A percentile compares a stretch with the other conserved stretches of the same genome.
phyloP scores from a whole-genome alignment of 208 protist species.

The Phytomonas sp. region DNA sequence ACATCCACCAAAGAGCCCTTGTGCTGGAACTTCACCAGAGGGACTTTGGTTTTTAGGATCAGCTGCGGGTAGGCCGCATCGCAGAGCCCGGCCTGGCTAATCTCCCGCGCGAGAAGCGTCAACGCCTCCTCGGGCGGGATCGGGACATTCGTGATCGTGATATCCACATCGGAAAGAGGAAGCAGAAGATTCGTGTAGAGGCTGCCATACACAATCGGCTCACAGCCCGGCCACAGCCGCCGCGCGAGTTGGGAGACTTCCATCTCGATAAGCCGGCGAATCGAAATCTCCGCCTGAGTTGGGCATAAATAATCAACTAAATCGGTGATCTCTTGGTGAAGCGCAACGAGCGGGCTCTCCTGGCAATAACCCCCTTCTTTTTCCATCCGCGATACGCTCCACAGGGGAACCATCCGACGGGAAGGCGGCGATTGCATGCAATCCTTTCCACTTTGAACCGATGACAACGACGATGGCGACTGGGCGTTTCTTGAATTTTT shows the following conservation, averaged over 20 bases:
- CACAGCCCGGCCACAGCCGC: conserved; percentile 68
- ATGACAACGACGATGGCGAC: too few relatives aligned
- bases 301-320: conserved; percentile 72
- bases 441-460: too few relatives aligned
- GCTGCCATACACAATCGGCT: conserved; percentile 80
- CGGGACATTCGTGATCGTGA: conserved; percentile 61
- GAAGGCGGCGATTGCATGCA: neutral
- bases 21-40: conserved; percentile 88
- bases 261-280: conserved; percentile 67
- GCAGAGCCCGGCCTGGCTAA: conserved; percentile 47
- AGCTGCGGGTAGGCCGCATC: conserved; percentile 71
- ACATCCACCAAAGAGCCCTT: conserved; percentile 65
- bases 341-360: conserved; percentile 40
- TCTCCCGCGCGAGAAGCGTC: conserved; percentile 43
- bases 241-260: conserved; percentile 40
- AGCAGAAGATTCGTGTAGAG: conserved; percentile 81
- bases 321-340: conserved; percentile 83
- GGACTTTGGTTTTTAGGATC: conserved; percentile 90
- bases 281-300: conserved; percentile 63
- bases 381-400: conserved; percentile 25
- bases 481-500: too few relatives aligned
- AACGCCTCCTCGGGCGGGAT: conserved; percentile 57
- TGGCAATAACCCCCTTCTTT: conserved; percentile 44
- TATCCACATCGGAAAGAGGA: conserved; percentile 78
- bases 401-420: conserved; percentile 22